A percentile compares a stretch with the other conserved stretches of the same genome.
Conservation (phyloP, 1,139 yeast species). For the Yamadazyma trypodendri region DNA sequence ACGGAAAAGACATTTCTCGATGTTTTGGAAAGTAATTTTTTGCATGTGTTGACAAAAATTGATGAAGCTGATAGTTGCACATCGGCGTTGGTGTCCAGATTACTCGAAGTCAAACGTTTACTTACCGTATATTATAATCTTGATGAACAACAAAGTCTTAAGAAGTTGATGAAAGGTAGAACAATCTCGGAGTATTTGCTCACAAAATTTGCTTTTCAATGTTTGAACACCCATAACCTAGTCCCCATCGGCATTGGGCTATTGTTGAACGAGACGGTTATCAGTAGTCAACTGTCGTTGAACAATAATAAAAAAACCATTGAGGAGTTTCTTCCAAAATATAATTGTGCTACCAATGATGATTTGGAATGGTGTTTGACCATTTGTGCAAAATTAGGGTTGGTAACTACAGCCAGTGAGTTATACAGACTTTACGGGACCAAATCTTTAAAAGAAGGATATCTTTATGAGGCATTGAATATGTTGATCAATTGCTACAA, state of each 20-base stretch:
- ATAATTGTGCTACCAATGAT: conserved; percentile 60
- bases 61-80: conserved; percentile 66
- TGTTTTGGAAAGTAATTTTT: conserved; percentile 55
- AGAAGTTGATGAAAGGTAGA: conserved; percentile 19
- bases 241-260: conserved; percentile 70
- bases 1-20: conserved; percentile 62
- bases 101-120: conserved; percentile 65
- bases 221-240: conserved; percentile 48
- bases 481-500: conserved; percentile 70
- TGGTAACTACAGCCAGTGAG: conserved; percentile 53
- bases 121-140: conserved; percentile 46
- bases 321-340: conserved; percentile 59
- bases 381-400: conserved; percentile 43
- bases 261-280: conserved; percentile 29
- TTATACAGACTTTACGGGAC: conserved; percentile 45
- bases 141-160: conserved; percentile 15
- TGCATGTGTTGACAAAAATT: conserved; percentile 59
- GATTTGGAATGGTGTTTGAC: conserved; percentile 81
- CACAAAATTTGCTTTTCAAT: conserved; percentile 58
- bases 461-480: conserved; percentile 61
- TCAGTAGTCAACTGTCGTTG: conserved; percentile 21
- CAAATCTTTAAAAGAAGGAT: conserved; percentile 41
- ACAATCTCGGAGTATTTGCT: conserved; percentile 62
- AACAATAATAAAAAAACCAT: conserved; percentile 44
- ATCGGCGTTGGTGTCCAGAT: conserved; percentile 62